phyloP scores from a whole-genome alignment of 345 rosid species.

The Moricandia moricandioides region DNA sequence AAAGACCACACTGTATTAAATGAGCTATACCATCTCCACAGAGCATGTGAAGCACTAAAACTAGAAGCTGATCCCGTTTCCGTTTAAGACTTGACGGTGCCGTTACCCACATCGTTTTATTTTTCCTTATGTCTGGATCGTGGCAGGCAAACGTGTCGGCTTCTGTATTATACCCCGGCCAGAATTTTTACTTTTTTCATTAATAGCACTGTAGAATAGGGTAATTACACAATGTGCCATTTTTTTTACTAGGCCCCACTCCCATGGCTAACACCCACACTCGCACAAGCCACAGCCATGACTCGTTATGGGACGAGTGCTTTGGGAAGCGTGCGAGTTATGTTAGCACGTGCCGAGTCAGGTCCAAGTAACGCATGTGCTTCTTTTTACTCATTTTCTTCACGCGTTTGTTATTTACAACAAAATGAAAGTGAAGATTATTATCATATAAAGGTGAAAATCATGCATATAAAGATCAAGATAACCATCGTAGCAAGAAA shows the following conservation, averaged over 20 bases:
- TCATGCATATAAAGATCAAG: no score
- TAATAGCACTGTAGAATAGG: background rate
- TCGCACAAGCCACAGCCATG: constrained; percentile 28
- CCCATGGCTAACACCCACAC: constrained; percentile 32
- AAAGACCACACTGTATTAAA: constrained; percentile 2
- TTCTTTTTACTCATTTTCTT: background rate
- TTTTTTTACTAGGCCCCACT: constrained; percentile 18
- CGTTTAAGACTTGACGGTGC: constrained; percentile 34
- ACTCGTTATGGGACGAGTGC: constrained; percentile 30
- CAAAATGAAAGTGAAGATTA: background rate
- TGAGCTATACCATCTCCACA: background rate
- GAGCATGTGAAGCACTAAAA: constrained; percentile 10
- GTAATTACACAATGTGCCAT: constrained; percentile 19
- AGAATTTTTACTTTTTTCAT: background rate
- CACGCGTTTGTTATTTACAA: constrained; percentile 1
- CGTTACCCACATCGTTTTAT: constrained; percentile 20
- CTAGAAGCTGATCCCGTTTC: constrained; percentile 5
- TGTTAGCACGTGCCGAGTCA: constrained; percentile 28
- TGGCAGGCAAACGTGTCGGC: constrained; percentile 45
- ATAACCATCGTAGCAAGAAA: no score
- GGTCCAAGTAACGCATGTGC: constrained; percentile 6
- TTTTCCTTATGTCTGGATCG: constrained; percentile 35
- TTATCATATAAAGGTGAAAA: background rate
- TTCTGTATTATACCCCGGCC: constrained; percentile 33
- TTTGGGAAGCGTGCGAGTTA: constrained; percentile 26